A percentile compares a stretch with the other conserved stretches of the same genome.
Conservation (phyloP, 1,284 basidiomycete species). For the Tylopilus sp. region DNA sequence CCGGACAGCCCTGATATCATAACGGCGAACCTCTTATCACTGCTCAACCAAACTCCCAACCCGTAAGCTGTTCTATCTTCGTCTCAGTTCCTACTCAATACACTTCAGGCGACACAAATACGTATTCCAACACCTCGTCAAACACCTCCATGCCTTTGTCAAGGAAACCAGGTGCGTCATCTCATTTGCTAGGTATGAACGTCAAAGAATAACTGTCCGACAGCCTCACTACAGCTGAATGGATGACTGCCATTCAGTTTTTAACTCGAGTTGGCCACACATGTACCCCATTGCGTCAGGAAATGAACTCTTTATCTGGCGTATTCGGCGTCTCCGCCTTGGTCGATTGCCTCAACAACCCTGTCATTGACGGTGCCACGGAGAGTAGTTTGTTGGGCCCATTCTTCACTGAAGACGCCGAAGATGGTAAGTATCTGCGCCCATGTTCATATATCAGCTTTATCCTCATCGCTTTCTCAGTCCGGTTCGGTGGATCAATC, state of each 20-base stretch:
- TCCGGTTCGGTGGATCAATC: constrained; percentile 70
- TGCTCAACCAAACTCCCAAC: constrained; percentile 56
- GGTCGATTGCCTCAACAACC: constrained; percentile 84
- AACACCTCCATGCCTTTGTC: constrained; percentile 79
- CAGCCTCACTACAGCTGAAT: constrained; percentile 84
- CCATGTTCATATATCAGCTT: neutral
- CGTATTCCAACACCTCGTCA: constrained; percentile 61
- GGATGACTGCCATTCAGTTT: constrained; percentile 85
- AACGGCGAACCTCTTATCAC: constrained; percentile 64
- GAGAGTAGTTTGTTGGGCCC: constrained; percentile 87
- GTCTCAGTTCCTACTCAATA: constrained; percentile 9
- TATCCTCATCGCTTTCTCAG: constrained; percentile 43
- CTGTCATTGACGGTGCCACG: constrained; percentile 72
- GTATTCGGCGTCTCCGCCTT: constrained; percentile 82
- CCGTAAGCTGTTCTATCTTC: constrained; percentile 44
- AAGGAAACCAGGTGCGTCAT: constrained; percentile 68
- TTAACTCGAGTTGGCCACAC: constrained; percentile 80
- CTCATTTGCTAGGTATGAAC: neutral
- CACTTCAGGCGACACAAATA: constrained; percentile 54
- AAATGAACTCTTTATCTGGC: constrained; percentile 88
- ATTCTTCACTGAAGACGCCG: constrained; percentile 86
- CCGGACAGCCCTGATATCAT: constrained; percentile 66
- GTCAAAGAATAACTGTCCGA: constrained; percentile 3
- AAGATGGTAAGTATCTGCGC: constrained; percentile 63
- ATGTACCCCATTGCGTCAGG: constrained; percentile 80